Evolutionary conservation across 345 rosid species (phyloP).

Genomic region (Eucalyptus curtisii): DNA sequence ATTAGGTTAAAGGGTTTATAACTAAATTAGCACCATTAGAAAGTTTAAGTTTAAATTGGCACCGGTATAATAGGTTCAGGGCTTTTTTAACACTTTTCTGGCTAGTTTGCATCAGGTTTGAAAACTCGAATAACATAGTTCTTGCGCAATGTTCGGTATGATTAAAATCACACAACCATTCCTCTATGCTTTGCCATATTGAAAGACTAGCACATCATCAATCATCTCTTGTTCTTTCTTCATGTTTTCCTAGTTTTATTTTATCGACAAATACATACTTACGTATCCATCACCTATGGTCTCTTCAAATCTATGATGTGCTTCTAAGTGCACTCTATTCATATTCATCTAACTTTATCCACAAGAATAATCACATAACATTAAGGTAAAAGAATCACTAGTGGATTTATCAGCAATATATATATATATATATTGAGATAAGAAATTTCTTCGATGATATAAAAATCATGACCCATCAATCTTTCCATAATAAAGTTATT

Average conservation of each 20-base stretch:
- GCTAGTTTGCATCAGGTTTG: background rate
- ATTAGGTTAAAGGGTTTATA: too few species aligned
- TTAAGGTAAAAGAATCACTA: rapidly evolving
- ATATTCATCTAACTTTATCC: background rate
- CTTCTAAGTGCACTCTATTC: background rate
- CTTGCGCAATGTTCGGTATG: background rate
- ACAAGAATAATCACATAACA: too few species aligned
- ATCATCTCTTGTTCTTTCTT: background rate
- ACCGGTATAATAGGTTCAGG: rapidly evolving
- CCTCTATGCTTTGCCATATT: background rate
- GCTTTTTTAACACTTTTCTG: too few species aligned
- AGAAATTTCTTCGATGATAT: background rate
- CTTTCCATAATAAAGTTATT: background rate
- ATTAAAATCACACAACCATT: background rate
- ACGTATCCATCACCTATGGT: background rate
- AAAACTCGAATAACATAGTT: background rate
- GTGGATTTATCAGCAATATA: rapidly evolving
- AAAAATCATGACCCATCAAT: background rate
- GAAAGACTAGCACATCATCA: background rate
- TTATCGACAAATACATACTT: too few species aligned
- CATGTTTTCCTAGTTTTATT: background rate
- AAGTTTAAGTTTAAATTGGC: too few species aligned
- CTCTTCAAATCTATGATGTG: background rate
- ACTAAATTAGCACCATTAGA: rapidly evolving
- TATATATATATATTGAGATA: background rate